Base-by-base conservation (phyloP, 2,329 filamentous ascomycete genomes). In the Pseudovirgaria hyperparasitica region DNA sequence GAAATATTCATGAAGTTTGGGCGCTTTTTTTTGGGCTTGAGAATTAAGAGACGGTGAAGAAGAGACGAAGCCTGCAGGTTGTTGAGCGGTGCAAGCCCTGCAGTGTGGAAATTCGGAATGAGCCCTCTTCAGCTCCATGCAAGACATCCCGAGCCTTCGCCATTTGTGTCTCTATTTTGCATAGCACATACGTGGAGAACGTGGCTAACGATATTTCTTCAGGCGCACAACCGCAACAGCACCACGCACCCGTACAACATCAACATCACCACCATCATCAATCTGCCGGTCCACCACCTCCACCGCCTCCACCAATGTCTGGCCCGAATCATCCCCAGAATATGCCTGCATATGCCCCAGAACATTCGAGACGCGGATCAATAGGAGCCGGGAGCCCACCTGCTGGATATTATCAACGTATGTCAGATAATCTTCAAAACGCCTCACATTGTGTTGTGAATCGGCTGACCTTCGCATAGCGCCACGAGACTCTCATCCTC, bases 281-380 rank as follows among this genome's bases (percentile, higher is more conserved):
- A 22, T 12, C 11, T 12, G 38, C 43, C 19, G 42, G 38, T 33
- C 44, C 46, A 34, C 34, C 36, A 22, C 43, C 47, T 7, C 22
- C 22, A 23, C 22, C 22, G 33, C 46, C 42, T 27, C 43, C 48
- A 38, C 44, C 48, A 22, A 54, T 54, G 47, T 44, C 36, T 29
- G 37, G 33, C 31, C 42, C 48, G 23, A 45, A 47, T 31, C 43
- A 38, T 31, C 28, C 41, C 12, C 33, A 53, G 18, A 42, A 38
- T 26, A 46, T 43, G 31, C 54, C 60, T 47, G 45, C 48, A 16
- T 54, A 55, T 33, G 47, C 47, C 29, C 60, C 54, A 41, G 60
- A 63, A 32, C 42, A 46, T 18, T 43, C 55, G 27, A 54, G 60
- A 32, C 47, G 57, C 33, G 48, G 49, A 27, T 63, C 61, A 12